Evolutionary conservation across 768 basidiomycete genomes (phyloP).

Genomic region (Galerina marginata): DNA sequence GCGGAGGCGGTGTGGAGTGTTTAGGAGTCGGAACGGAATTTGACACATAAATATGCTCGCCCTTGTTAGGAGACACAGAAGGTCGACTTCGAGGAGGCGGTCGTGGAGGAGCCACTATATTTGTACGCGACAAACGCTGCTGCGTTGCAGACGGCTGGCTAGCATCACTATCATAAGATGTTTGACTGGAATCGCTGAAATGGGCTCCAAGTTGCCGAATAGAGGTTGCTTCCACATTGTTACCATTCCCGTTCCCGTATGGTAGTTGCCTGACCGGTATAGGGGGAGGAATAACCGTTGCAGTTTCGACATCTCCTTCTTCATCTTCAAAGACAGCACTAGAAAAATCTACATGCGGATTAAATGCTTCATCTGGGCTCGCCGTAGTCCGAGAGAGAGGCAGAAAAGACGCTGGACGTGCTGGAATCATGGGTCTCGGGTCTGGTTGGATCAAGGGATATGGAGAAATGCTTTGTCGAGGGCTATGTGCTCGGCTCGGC

Average conservation of each 20-base stretch:
- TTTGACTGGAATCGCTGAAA: conserved; percentile 43
- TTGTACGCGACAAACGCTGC: conserved; percentile 20
- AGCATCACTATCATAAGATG: conserved; percentile 34
- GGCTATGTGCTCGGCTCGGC: conserved; percentile 12
- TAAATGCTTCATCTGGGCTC: conserved; percentile 8
- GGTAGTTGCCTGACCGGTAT: conserved; percentile 24
- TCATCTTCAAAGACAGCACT: conserved; percentile 27
- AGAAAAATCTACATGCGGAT: not conserved
- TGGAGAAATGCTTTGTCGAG: conserved; percentile 22
- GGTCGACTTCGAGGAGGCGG: conserved; percentile 28
- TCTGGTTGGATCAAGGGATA: conserved; percentile 16
- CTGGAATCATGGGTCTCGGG: conserved; percentile 28
- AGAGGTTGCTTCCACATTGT: conserved; percentile 10
- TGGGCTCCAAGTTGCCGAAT: conserved; percentile 24
- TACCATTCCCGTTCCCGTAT: conserved; percentile 8
- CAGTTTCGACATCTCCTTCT: conserved; percentile 6
- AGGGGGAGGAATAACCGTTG: conserved; percentile 23
- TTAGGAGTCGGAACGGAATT: conserved; percentile 18
- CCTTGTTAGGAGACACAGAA: conserved; percentile 24
- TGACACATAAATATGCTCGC: conserved; percentile 14
- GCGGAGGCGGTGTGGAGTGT: conserved; percentile 42
- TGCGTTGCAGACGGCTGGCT: conserved; percentile 12
- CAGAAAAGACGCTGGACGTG: conserved; percentile 14
- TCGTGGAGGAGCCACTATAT: conserved; percentile 27
- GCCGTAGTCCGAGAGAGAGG: conserved; percentile 9